Evolutionary conservation across 768 basidiomycete species (phyloP).

Genomic region (Pisolithus albus): DNA sequence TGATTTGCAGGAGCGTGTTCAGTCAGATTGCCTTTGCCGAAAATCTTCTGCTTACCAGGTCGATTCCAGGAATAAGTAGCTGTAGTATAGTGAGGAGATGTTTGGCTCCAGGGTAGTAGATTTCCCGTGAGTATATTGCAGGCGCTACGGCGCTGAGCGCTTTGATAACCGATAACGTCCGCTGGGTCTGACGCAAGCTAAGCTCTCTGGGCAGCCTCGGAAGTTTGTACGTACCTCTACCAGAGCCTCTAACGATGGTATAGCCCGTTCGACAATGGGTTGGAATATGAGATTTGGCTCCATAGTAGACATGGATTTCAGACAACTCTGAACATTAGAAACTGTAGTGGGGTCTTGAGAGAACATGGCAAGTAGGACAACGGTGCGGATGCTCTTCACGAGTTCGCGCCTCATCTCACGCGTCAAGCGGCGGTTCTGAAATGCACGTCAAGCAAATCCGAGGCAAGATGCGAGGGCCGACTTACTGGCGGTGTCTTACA

Average conservation of each 20-base stretch:
- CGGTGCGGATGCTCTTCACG: conserved; percentile 74
- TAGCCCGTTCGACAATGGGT: conserved; percentile 83
- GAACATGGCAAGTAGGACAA: conserved; percentile 87
- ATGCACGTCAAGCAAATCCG: background rate
- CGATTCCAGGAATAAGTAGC: conserved; percentile 86
- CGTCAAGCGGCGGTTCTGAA: conserved; percentile 49
- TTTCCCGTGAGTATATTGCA: conserved; percentile 65
- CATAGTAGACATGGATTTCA: conserved; percentile 70
- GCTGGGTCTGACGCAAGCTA: conserved; percentile 49
- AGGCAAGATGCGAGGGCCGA: background rate
- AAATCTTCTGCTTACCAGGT: conserved; percentile 48
- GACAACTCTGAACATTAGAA: conserved; percentile 70
- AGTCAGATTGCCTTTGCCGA: background rate
- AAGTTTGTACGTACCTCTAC: conserved; percentile 45
- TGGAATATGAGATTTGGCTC: conserved; percentile 88
- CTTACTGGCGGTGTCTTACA: conserved; percentile 75
- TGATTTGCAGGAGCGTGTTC: conserved; percentile 19
- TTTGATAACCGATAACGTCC: conserved; percentile 86
- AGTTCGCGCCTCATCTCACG: conserved; percentile 75
- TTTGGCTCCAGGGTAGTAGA: conserved; percentile 85
- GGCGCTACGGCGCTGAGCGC: conserved; percentile 73
- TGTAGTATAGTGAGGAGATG: conserved; percentile 84
- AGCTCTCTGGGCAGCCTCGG: background rate
- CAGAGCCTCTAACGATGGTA: conserved; percentile 84
- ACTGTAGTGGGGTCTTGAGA: conserved; percentile 79